Percentiles rank a stretch among this genome's conserved stretches.
Evolutionary conservation across 140 eudicot species (phyloP).

Genomic region (Erigeron philadelphicus): DNA sequence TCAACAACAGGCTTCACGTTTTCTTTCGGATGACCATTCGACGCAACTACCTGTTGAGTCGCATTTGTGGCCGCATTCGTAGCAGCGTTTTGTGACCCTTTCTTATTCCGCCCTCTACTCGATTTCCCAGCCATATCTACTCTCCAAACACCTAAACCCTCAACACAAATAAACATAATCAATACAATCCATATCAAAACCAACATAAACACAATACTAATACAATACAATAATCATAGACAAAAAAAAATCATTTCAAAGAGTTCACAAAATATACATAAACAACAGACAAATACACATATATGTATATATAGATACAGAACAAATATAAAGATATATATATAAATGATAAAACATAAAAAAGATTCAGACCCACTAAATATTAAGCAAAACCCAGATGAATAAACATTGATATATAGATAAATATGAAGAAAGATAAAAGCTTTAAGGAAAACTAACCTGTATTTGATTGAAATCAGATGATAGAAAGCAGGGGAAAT

Average conservation of each 20-base stretch:
- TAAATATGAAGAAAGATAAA: not conserved
- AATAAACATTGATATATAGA: conserved; percentile 5
- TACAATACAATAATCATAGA: not conserved
- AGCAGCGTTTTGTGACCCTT: conserved; percentile 35
- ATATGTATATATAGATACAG: not conserved
- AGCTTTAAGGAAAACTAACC: conserved; percentile 22
- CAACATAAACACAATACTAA: not conserved
- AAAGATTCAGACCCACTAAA: conserved; percentile 3
- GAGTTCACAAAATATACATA: conserved; percentile 3
- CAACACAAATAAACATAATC: conserved; percentile 11
- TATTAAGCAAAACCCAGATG: conserved; percentile 22
- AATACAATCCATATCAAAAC: not conserved
- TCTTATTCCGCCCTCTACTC: conserved; percentile 65
- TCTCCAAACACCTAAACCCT: conserved; percentile 33
- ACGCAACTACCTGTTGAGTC: conserved; percentile 36
- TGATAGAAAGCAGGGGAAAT: conserved; percentile 24
- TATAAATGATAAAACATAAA: not conserved
- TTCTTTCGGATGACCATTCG: conserved; percentile 44
- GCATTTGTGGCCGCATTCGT: conserved; percentile 16
- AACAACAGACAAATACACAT: not conserved
- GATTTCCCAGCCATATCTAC: conserved; percentile 86
- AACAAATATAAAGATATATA: not conserved
- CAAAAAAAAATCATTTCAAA: not conserved
- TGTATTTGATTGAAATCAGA: conserved; percentile 31
- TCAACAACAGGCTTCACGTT: conserved; percentile 25